Evolutionary conservation across 139 green algal species (phyloP), one percentile per base, ranked within the genome.

Genomic region (Chlorella sp.): DNA sequence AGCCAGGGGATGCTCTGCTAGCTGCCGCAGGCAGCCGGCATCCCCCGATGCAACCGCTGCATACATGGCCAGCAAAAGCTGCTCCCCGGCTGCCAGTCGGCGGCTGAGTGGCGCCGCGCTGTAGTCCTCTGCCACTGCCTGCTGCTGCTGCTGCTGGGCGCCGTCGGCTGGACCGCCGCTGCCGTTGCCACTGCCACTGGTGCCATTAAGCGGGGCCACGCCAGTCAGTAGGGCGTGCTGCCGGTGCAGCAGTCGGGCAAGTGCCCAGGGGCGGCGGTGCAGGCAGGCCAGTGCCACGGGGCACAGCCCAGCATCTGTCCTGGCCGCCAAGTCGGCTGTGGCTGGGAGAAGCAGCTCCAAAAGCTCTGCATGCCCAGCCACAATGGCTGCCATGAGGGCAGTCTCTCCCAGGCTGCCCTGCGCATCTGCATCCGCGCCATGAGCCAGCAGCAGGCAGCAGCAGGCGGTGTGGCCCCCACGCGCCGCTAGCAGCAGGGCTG

Each of bases 281-380:
- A 83, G 63, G 63, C 78, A 83, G 63, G 78, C 78, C 11, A 83
- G 28, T 9, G 74, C 63, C 32, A 83, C 30, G 0, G n/a, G 39
- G 1, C 63, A 34, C 39, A 83, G n/a, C 15, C 78, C 78, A 3
- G 5, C 28, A 5, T 83, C 78, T 34, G 60, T 39, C 9, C 26
- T 41, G 26, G 60, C 57, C 4, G 34, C 36, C 60, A 82, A 28
- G 26, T 72, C 76, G 13, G 12, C 21, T 18, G 51, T 60, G 51
- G 51, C 51, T 4, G 51, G 51, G 12, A 60, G 51, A 9, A 60
- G 15, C 51, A 55, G 44, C 44, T 55, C 7, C 7, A 55, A 7
- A 55, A 55, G 44, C 11, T 55, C 11, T 55, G 44, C 11, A 11
- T 55, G 7, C 7, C 44, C 44, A n/a, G 51, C 51, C 51, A 60